Evolutionary conservation across 352 stramenopile genomes (phyloP), one percentile per base, ranked within the genome.

Genomic region (Halophytophthora polymorphica): DNA sequence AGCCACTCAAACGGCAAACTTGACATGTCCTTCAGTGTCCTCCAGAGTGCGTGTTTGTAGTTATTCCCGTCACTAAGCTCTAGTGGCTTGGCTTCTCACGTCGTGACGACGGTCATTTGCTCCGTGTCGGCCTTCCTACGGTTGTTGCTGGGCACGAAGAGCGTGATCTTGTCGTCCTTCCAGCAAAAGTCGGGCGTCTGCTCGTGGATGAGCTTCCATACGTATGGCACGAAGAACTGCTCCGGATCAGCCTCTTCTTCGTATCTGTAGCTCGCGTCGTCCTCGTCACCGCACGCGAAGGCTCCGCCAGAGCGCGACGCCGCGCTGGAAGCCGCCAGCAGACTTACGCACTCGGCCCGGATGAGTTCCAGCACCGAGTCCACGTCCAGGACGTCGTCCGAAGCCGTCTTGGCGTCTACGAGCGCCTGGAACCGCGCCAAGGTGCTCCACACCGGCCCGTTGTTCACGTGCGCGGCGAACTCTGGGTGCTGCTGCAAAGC

Each of bases 121-220:
- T 47, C 52, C 2, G 38, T 45, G 37, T 29, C 25, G 25, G 4
- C 58, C 12, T 43, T 34, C n/a, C 46, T 69, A 4, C 33, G n/a
- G n/a, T n/a, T 60, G 17, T 42, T 34, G 17, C 46, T 69, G 6
- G 73, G 64, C 25, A 71, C 50, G 23, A 90, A 90, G 35, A 90
- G 77, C 40, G 80, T 90, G 62, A 89, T 88, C 61, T 90, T 90
- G 45, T 89, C 77, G 6, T 68, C 61, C 44, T 84, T 87, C 82
- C 82, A 93, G 58, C 73, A 81, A 37, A 90, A 88, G 18, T 93
- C 82, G 5, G 77, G 72, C 21, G 82, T 90, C 50, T 86, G 69
- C 48, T 88, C 75, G 36, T 75, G 81, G 12, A 90, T 71, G 33
- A 86, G 61, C 45, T 77, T 81, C 83, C 83, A 90, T 45, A 93